Base-by-base conservation (phyloP, 768 basidiomycete species). In the Suillus discolor region DNA sequence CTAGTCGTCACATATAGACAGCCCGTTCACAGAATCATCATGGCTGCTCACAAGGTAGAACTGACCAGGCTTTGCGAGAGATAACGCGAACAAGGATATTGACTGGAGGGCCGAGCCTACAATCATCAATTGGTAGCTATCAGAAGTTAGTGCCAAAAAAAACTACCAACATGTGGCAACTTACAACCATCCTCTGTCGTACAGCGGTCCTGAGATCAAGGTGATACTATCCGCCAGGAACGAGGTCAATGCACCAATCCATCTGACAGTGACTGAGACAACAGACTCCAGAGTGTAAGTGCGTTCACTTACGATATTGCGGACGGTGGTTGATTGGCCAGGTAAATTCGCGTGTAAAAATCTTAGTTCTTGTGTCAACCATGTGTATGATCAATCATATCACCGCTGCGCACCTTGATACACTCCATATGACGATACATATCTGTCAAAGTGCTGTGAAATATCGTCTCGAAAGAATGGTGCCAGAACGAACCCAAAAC, bases 31-130 rank as follows among this genome's bases (percentile, higher is more conserved):
- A 23, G 9, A 9, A 18, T 59, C 16, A 34, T 1, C 16, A 6
- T 23, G 3, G 15, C 6, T 77, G 7, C 69, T 34, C 20, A 79
- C 78, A 68, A 80, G 78, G 63, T 79, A 81, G 65, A 75, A 80
- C 15, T 76, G 74, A 28, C 77, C 68, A 0, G 75, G 77, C 54
- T 79, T 72, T 8, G 78, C 75, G 7, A 82, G 68, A 0, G 82
- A 81, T 20, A 82, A 76, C 75, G 79, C 77, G 70, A 78, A 81
- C n/a, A 76, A 66, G 4, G 73, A 75, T 20, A 74, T 49, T 13
- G 68, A 54, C 36, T 69, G 60, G 1, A 71, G 67, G 6, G 67
- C 38, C 44, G 69, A 54, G 0, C 70, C 73, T 39, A 60, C 62
- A 23, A 71, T 67, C 31, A 64, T 57, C 64, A 65, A 57, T 20